Percentiles rank a stretch among this genome's conserved stretches.
phyloP scores from a whole-genome alignment of 495 filamentous ascomycete species.

The Hypoxylon crocopeplum region DNA sequence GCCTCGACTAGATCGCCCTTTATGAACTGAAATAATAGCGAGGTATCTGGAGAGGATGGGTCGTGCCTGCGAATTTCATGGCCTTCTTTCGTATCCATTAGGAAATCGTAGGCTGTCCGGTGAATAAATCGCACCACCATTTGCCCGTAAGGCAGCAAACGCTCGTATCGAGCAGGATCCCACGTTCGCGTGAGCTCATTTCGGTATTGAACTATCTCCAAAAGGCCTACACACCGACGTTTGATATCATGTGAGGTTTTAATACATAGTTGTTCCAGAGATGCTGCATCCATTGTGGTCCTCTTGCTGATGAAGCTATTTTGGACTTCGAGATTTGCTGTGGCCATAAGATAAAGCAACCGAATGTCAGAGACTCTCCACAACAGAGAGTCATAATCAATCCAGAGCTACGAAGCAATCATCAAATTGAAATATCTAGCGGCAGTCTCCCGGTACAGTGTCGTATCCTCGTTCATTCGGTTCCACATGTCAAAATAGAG shows the following conservation, averaged over 20 bases:
- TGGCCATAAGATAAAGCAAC: not conserved
- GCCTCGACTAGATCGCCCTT: not conserved
- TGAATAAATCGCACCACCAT: slow-evolving; percentile 1
- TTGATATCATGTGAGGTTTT: not conserved
- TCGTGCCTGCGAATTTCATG: not conserved
- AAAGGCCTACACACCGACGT: slow-evolving; percentile 4
- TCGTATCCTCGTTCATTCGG: slow-evolving; percentile 12
- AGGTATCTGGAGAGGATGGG: not conserved
- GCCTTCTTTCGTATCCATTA: slow-evolving; percentile 2
- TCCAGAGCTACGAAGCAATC: not conserved
- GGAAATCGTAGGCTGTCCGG: slow-evolving; percentile 6
- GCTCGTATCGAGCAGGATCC: not conserved
- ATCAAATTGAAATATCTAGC: slow-evolving; percentile 5
- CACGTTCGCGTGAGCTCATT: too few species aligned
- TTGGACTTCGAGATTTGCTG: not conserved
- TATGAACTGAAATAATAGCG: not conserved
- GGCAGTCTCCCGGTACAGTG: not conserved
- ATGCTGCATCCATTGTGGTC: not conserved
- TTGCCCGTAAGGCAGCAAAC: not conserved
- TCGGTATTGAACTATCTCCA: not conserved
- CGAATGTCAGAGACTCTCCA: not conserved
- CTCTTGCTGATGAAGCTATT: not conserved
- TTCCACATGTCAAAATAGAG: slow-evolving; percentile 18
- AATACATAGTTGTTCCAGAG: not conserved
- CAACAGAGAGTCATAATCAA: too few species aligned